Conservation (phyloP, 306 rosid genomes). For the Mimosa pudica region DNA sequence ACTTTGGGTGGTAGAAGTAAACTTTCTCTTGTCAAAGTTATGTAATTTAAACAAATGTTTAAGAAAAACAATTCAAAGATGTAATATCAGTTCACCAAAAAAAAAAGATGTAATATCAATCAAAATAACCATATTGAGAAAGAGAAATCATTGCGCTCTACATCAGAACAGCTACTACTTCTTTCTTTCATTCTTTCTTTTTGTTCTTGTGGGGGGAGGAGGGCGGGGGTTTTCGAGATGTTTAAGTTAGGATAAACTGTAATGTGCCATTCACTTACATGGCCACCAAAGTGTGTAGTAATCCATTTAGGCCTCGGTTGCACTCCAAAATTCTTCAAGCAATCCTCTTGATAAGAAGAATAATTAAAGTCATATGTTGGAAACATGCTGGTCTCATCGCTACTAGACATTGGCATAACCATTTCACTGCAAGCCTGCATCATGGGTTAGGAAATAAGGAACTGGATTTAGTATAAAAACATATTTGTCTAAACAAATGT, state of each 20-base stretch:
- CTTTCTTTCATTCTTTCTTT: too few species aligned
- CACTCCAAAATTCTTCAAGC: constrained; percentile 50
- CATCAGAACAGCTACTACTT: not conserved
- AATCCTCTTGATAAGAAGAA: constrained; percentile 57
- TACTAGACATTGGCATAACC: constrained; percentile 89
- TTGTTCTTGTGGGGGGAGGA: too few species aligned
- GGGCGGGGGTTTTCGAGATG: not conserved
- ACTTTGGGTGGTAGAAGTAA: not conserved
- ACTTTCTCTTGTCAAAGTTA: not conserved
- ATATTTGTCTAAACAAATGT: constrained; percentile 7
- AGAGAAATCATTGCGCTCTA: not conserved
- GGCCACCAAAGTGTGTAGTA: constrained; percentile 79
- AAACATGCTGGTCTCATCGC: constrained; percentile 68
- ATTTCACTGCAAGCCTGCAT: constrained; percentile 85
- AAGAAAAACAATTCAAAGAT: not conserved
- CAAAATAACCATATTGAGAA: not conserved
- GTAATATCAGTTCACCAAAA: not conserved
- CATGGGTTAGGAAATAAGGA: constrained; percentile 19
- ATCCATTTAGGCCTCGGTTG: constrained; percentile 76
- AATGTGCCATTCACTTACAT: constrained; percentile 51
- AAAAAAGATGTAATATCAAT: constrained; percentile 3
- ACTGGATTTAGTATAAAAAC: constrained; percentile 27
- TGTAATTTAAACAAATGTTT: too few species aligned
- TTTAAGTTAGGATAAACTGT: constrained; percentile 25
- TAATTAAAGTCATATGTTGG: constrained; percentile 55